A percentile compares a stretch with the other conserved stretches of the same genome.
phyloP scores from a whole-genome alignment of 2,329 filamentous ascomycete genomes.

The Cladosporium phlei region DNA sequence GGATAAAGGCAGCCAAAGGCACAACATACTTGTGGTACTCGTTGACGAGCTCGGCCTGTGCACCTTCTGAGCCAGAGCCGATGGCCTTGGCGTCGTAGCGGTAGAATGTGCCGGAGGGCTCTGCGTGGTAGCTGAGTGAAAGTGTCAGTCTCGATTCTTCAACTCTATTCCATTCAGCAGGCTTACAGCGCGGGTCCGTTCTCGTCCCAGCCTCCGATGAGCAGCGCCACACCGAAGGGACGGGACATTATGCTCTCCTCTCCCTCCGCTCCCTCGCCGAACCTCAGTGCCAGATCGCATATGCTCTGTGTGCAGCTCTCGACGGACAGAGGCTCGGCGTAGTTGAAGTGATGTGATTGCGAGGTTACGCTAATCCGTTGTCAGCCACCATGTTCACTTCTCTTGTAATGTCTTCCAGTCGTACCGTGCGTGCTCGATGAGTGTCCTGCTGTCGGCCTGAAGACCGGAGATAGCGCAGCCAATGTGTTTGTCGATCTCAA shows the following conservation, averaged over 20 bases:
- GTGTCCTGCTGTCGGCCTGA: conserved; percentile 93
- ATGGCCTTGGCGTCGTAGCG: conserved; percentile 99
- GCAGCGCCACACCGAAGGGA: conserved; percentile 90
- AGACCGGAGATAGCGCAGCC: conserved; percentile 98
- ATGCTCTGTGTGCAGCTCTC: conserved; percentile 99
- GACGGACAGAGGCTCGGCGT: conserved; percentile 87
- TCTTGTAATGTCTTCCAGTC: not conserved
- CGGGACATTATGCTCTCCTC: conserved; percentile 94
- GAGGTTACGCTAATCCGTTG: conserved; percentile 63
- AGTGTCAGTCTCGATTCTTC: not conserved
- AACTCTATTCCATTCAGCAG: too few relatives aligned
- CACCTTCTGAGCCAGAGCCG: conserved; percentile 92
- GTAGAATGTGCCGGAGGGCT: conserved; percentile 97
- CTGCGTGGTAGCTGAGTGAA: conserved; percentile 73
- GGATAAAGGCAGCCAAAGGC: not conserved
- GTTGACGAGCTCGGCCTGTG: conserved; percentile 95
- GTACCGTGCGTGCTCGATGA: conserved; percentile 89
- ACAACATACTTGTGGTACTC: conserved; percentile 76
- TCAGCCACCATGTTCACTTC: conserved; percentile 1
- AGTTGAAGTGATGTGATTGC: conserved; percentile 97
- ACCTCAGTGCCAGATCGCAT: conserved; percentile 91
- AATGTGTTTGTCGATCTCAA: conserved; percentile 98
- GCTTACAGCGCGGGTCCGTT: conserved; percentile 90
- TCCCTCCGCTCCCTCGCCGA: conserved; percentile 94
- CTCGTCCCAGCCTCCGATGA: conserved; percentile 97